Conservation (phyloP, 768 basidiomycete species). For the Termitomyces sp. region DNA sequence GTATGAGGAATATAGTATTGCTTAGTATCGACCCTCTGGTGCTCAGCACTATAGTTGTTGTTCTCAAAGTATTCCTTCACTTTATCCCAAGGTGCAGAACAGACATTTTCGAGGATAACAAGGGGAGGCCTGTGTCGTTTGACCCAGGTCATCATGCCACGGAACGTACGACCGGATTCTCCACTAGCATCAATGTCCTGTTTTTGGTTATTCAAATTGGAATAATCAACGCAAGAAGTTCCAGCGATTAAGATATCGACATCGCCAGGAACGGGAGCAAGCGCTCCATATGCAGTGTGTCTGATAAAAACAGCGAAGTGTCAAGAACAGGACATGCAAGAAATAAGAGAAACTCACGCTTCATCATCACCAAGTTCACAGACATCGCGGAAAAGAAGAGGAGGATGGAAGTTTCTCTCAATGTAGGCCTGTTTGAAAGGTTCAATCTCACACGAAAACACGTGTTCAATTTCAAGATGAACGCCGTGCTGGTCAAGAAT, state of each 20-base stretch:
- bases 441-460: slow-evolving; percentile 96
- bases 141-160: slow-evolving; percentile 94
- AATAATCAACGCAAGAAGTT: slow-evolving; percentile 96
- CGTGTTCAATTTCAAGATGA: slow-evolving; percentile 76
- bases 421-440: slow-evolving; percentile 98
- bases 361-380: slow-evolving; percentile 77
- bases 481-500: slow-evolving; percentile 63
- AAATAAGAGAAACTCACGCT: slow-evolving; percentile 47
- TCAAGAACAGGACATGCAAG: background rate
- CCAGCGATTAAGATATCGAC: slow-evolving; percentile 90
- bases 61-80: slow-evolving; percentile 75
- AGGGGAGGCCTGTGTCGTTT: slow-evolving; percentile 79
- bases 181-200: slow-evolving; percentile 87
- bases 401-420: slow-evolving; percentile 92
- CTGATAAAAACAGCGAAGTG: slow-evolving; percentile 31
- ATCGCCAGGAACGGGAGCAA: slow-evolving; percentile 82
- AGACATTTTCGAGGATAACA: slow-evolving; percentile 95
- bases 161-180: slow-evolving; percentile 91
- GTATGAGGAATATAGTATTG: slow-evolving; percentile 94
- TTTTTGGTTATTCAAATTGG: slow-evolving; percentile 90
- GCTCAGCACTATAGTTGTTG: slow-evolving; percentile 70
- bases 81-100: slow-evolving; percentile 78
- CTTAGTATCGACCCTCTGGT: slow-evolving; percentile 75
- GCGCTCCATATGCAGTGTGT: slow-evolving; percentile 87
- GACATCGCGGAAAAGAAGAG: slow-evolving; percentile 89